Conservation (phyloP, 495 filamentous ascomycete species). For the Lasiosphaeria ovina region DNA sequence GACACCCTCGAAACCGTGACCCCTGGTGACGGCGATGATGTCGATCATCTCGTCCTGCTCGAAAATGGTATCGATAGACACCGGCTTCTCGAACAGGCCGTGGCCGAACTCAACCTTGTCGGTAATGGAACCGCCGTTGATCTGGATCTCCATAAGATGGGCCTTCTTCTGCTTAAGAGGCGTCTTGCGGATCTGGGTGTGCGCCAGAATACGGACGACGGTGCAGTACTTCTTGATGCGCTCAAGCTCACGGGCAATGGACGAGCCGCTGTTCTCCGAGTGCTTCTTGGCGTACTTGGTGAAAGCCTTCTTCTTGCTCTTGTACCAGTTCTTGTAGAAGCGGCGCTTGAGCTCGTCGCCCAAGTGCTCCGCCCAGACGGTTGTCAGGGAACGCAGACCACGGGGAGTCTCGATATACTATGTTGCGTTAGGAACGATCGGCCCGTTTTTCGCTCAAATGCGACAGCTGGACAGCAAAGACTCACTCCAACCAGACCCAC, state of each 20-base stretch:
- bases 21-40: constrained; percentile 99
- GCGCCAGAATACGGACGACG: constrained; percentile 97
- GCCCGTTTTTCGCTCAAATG: constrained; percentile 17
- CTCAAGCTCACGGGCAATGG: constrained; percentile 94
- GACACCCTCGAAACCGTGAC: constrained; percentile 97
- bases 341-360: constrained; percentile 97
- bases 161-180: constrained; percentile 99
- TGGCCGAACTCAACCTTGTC: constrained; percentile 96
- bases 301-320: constrained; percentile 99
- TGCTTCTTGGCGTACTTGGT: constrained; percentile 99
- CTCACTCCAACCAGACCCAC: constrained; percentile 90
- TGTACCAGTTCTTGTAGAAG: constrained; percentile 99
- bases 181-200: constrained; percentile 99
- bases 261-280: constrained; percentile 82
- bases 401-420: constrained; percentile 98
- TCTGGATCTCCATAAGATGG: constrained; percentile 99
- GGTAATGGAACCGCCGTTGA: constrained; percentile 92
- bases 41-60: constrained; percentile 99
- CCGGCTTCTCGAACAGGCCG: constrained; percentile 96
- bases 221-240: constrained; percentile 99
- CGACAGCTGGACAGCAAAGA: constrained; percentile 32
- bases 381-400: constrained; percentile 98
- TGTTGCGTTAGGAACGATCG: constrained; percentile 20
- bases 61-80: constrained; percentile 90
- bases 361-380: constrained; percentile 99